Conservation (phyloP, 306 rosid species). For the Casuarina glauca region DNA sequence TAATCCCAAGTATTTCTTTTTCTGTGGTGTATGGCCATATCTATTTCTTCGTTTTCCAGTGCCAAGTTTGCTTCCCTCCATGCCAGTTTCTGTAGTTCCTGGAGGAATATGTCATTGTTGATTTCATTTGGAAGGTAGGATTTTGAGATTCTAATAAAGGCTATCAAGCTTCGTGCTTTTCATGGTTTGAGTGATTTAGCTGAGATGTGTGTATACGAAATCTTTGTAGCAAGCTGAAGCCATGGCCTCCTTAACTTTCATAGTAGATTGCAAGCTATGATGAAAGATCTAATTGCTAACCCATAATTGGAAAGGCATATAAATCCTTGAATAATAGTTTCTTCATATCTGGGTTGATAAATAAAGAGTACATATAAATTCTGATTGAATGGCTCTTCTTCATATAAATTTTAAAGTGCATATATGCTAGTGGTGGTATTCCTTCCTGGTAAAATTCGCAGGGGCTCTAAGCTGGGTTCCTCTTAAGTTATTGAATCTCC, state of each 20-base stretch:
- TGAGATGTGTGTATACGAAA: not conserved
- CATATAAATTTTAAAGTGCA: not conserved
- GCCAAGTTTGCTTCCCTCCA: not conserved
- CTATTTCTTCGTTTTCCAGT: not conserved
- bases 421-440: not conserved
- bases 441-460: not conserved
- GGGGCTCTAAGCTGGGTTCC: not conserved
- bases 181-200: constrained; percentile 5
- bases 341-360: not conserved
- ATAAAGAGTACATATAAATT: not conserved
- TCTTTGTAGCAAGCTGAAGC: not conserved
- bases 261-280: not conserved
- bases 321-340: not conserved
- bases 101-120: not conserved
- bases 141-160: not conserved
- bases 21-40: not conserved
- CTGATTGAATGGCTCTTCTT: not conserved
- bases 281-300: not conserved
- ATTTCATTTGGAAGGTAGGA: constrained; percentile 13
- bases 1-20: not conserved
- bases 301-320: not conserved
- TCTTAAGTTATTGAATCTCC: not conserved
- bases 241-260: not conserved
- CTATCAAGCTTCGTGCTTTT: constrained; percentile 14
- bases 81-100: not conserved